Base-by-base conservation (phyloP, 371 early-diverging fungal genomes). In the Mortierella sp. region DNA sequence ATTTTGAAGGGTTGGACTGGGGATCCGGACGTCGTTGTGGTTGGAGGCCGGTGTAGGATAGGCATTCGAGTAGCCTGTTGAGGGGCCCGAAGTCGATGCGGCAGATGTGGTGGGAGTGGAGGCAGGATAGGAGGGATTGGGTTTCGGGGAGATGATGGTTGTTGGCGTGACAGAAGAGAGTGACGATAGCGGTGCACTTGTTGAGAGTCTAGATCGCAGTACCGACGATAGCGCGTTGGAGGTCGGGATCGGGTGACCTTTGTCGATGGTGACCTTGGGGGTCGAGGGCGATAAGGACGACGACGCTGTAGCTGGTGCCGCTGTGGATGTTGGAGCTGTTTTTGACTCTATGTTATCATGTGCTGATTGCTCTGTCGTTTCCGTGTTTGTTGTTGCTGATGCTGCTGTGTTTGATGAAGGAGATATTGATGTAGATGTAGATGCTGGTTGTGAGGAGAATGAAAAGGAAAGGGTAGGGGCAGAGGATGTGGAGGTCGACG, bases 161-260 rank as follows among this genome's bases (percentile, higher is more conserved):
- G 84, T 78, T 57, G 81, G 81, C 19, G 84, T 84, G 63, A 81
- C 84, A 9, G 84, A 84, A 8, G 84, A 80, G 73, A 84, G 84
- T 50, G 84, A 84, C 48, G 84, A 84, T 72, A 84, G 81, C 19
- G 84, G 84, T 5, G 79, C 81, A 45, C 81, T 77, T 9, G 76
- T 54, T 26, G 84, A 84, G 52, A 84, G 78, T 74, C 86, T 77
- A 63, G 82, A 77, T 70, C 78, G 79, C 34, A 86, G 65, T 31
- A 80, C 79, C 52, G 77, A 86, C 24, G 86, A 79, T n/a, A 86
- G 78, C 26, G 86, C 86, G 77, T 79, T 82, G 21, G 86, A 86
- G 44, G 86, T 86, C 3, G 86, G 86, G 75, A 85, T 85, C 60
- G 84, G 76, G 72, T 76, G 84, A 73, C 84, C 84, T 70, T 84